Evolutionary conservation across 495 filamentous ascomycete genomes (phyloP).

Genomic region (Neurospora sp.): DNA sequence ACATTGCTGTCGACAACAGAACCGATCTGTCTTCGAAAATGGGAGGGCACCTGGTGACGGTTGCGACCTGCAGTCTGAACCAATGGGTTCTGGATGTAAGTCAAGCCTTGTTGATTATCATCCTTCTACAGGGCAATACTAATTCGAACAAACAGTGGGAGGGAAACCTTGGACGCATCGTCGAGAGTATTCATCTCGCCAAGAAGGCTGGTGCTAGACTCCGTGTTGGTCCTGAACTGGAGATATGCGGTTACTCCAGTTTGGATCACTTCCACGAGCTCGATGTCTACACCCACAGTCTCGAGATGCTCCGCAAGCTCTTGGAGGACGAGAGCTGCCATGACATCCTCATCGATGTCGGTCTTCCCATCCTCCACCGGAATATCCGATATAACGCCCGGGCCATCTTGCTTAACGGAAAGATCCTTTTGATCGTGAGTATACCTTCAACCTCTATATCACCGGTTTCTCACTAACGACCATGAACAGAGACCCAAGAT

Average conservation of each 20-base stretch:
- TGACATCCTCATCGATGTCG: conserved; percentile 73
- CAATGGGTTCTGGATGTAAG: conserved; percentile 64
- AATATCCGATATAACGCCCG: conserved; percentile 68
- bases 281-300: conserved; percentile 55
- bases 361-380: conserved; percentile 57
- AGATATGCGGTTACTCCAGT: conserved; percentile 51
- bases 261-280: conserved; percentile 62
- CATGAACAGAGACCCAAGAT: conserved; percentile 55
- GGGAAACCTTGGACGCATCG: conserved; percentile 67
- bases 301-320: conserved; percentile 61
- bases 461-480: not conserved
- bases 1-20: not conserved
- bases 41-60: conserved; percentile 27
- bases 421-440: conserved; percentile 55
- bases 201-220: conserved; percentile 63
- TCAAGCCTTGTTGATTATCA: not conserved
- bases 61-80: conserved; percentile 40
- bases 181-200: conserved; percentile 61
- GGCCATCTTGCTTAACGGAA: conserved; percentile 54
- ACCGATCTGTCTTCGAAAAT: conserved; percentile 6
- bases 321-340: conserved; percentile 54
- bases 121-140: no score
- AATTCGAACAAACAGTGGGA: conserved; percentile 60
- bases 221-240: conserved; percentile 55
- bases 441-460: not conserved